Conservation (phyloP, 768 basidiomycete species). For the Dioszegia aurantiaca region DNA sequence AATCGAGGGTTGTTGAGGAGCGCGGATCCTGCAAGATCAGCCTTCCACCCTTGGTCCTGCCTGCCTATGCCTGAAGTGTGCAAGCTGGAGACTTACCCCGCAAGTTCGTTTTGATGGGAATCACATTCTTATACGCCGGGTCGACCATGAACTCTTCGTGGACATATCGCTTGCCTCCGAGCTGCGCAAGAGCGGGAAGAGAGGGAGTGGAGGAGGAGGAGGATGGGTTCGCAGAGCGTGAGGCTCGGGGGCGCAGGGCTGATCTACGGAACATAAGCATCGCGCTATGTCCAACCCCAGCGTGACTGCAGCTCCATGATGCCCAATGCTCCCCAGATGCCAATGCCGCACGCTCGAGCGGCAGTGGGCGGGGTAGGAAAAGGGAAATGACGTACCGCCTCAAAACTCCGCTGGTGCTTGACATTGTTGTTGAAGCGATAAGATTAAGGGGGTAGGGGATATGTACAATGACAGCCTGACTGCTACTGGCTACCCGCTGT, state of each 20-base stretch:
- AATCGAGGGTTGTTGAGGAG: constrained; percentile 41
- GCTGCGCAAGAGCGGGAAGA: neutral
- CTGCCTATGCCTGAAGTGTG: too few relatives aligned
- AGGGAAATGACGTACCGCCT: constrained; percentile 2
- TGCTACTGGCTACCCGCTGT: too few relatives aligned
- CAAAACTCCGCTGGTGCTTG: neutral
- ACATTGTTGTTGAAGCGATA: neutral
- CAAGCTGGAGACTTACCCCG: constrained; percentile 35
- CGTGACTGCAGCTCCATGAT: neutral
- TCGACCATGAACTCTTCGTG: constrained; percentile 5
- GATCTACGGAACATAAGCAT: neutral
- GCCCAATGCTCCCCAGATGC: too few relatives aligned
- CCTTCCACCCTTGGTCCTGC: too few relatives aligned
- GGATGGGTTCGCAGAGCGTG: neutral
- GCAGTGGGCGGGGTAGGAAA: neutral
- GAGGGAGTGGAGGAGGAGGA: neutral
- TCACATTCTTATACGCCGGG: constrained; percentile 32
- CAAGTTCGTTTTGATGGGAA: constrained; percentile 43
- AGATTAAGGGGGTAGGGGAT: neutral
- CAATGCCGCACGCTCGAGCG: neutral
- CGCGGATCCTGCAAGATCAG: constrained; percentile 39
- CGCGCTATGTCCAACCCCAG: neutral
- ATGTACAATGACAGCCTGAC: too few relatives aligned
- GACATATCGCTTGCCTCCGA: constrained; percentile 5
- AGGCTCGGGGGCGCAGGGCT: neutral